Evolutionary conservation across 805 yeast species (phyloP).

Genomic region (Metschnikowia cubensis): DNA sequence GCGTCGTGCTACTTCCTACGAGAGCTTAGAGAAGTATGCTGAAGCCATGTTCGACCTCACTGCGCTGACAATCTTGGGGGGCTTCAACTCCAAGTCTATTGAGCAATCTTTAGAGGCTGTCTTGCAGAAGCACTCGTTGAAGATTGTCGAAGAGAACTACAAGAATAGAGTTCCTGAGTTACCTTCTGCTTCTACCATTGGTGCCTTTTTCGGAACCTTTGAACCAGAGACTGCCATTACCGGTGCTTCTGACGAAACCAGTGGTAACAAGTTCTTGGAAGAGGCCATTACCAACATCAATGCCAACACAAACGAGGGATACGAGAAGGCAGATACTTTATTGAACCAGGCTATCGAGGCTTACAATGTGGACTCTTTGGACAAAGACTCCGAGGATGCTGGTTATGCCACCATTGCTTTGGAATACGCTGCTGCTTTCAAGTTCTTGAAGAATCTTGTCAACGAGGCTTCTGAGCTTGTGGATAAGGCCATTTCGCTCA

Average conservation of each 20-base stretch:
- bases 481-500: slow-evolving; percentile 57
- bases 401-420: slow-evolving; percentile 60
- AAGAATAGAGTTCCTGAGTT: slow-evolving; percentile 49
- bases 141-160: slow-evolving; percentile 59
- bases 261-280: slow-evolving; percentile 58
- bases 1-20: slow-evolving; percentile 92
- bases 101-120: slow-evolving; percentile 86
- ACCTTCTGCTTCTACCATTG: slow-evolving; percentile 79
- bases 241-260: slow-evolving; percentile 46
- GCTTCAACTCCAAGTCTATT: slow-evolving; percentile 70
- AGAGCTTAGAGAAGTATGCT: slow-evolving; percentile 67
- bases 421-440: slow-evolving; percentile 80
- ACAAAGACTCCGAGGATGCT: slow-evolving; percentile 35
- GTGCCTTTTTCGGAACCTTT: slow-evolving; percentile 89
- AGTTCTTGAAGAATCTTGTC: slow-evolving; percentile 74
- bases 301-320: slow-evolving; percentile 51
- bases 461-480: slow-evolving; percentile 60
- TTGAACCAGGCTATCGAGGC: slow-evolving; percentile 57
- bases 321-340: slow-evolving; percentile 56
- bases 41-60: slow-evolving; percentile 92
- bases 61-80: slow-evolving; percentile 80
- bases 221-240: slow-evolving; percentile 50
- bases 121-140: slow-evolving; percentile 73
- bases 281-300: slow-evolving; percentile 59
- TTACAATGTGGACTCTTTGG: slow-evolving; percentile 33